These are phyloP conservation scores for Verticillium isaacii DNA, from an alignment of 2,329 filamentous ascomycete genomes.

Conservation along the genomic window DNA sequence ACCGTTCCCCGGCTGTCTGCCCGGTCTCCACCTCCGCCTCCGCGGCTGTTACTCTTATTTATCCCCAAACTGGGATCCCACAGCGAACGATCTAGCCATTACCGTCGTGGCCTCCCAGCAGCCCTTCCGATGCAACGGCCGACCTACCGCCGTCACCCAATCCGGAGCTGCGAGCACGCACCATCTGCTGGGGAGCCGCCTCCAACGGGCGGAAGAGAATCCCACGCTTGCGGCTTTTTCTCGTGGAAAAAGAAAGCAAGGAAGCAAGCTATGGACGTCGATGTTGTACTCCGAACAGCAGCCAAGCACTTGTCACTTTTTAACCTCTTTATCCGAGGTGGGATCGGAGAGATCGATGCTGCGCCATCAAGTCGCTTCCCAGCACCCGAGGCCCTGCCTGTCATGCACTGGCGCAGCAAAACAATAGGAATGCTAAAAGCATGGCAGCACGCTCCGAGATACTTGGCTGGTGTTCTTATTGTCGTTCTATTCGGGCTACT, in stretches of 20 bases:
- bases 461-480: too few species aligned
- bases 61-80: not conserved
- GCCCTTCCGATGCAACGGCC: not conserved
- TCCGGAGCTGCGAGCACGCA: not conserved
- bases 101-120: not conserved
- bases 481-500: too few species aligned
- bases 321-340: not conserved
- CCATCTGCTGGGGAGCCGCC: not conserved
- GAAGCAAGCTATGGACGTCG: not conserved
- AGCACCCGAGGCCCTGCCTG: too few species aligned
- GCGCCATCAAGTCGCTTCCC: too few species aligned
- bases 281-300: not conserved
- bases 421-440: too few species aligned
- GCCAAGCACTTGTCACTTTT: not conserved
- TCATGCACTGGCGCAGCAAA: too few species aligned
- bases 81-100: not conserved
- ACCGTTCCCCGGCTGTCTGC: not conserved
- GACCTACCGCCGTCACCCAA: not conserved
- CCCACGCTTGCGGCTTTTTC: not conserved
- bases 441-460: too few species aligned
- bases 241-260: not conserved
- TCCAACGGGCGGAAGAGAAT: not conserved
- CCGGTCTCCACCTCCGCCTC: not conserved
- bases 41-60: not conserved
- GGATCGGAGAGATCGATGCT: not conserved